A percentile compares a stretch with the other conserved stretches of the same genome.
phyloP scores from a whole-genome alignment of 805 yeast genomes.

The Limtongozyma cylindracea region DNA sequence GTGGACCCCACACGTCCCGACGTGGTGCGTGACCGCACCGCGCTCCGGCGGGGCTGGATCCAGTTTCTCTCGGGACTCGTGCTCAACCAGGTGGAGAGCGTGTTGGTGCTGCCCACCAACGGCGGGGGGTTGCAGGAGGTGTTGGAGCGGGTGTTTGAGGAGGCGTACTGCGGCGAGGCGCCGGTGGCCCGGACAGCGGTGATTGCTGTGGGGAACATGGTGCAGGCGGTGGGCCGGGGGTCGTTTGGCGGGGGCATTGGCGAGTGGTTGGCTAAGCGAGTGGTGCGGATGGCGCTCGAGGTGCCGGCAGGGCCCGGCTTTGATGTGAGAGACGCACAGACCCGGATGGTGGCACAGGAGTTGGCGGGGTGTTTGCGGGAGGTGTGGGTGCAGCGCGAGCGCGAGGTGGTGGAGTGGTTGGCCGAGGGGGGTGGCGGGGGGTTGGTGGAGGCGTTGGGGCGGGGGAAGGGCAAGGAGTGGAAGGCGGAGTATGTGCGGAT shows the following conservation, averaged over 20 bases:
- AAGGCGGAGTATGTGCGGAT: too few species aligned
- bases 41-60: constrained; percentile 45
- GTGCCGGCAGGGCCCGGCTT: constrained; percentile 52
- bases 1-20: too few species aligned
- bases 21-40: constrained; percentile 33
- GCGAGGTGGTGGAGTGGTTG: too few species aligned
- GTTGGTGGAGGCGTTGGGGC: too few species aligned
- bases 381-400: too few species aligned
- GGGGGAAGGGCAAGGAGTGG: too few species aligned
- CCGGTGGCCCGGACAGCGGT: constrained; percentile 43
- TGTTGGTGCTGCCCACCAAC: constrained; percentile 49
- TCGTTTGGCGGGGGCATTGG: constrained; percentile 56
- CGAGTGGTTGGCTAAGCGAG: constrained; percentile 38
- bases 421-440: too few species aligned
- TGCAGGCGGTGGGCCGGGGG: too few species aligned
- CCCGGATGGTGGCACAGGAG: constrained; percentile 50
- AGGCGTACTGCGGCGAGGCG: too few species aligned
- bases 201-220: constrained; percentile 26
- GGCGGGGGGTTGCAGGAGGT: constrained; percentile 31
- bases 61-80: constrained; percentile 43
- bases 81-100: constrained; percentile 54
- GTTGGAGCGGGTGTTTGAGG: too few species aligned
- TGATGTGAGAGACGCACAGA: constrained; percentile 58
- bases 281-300: constrained; percentile 47
- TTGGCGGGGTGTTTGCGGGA: too few species aligned